Evolutionary conservation across 164 flowering plant species (phyloP), one percentile per base, ranked within the genome.

Genomic region (Litsea cubeba): DNA sequence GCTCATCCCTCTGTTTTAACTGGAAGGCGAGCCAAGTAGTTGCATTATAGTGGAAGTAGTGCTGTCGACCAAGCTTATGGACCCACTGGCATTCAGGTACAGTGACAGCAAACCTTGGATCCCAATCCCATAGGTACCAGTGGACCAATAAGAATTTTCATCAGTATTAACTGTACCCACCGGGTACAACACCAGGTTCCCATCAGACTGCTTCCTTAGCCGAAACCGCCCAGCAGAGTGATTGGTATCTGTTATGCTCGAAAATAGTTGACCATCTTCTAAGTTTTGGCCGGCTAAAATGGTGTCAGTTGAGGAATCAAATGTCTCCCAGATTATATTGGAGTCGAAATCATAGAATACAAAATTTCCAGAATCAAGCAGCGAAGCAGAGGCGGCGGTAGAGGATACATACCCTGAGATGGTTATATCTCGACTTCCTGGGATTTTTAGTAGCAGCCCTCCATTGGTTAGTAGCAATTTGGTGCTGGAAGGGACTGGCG

Each of bases 311-410:
- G 81, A 81, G 12, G 7, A 11, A 46, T 68, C 77, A 35, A 78
- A 79, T 25, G 76, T 83, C 14, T 78, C 60, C 85, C 83, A 81
- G 1, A 78, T 74, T 15, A 74, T 66, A 3, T 14, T 23, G 0
- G 62, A 50, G 2, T 57, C 2, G 0, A 70, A 65, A 69, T 68
- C 15, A 23, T 71, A 64, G 62, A 81, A 71, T 12, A 76, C 72
- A 22, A 81, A 78, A 26, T 79, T 79, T 11, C 79, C 81, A 1
- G 82, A 62, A 51, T 85, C 84, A 6, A 82, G 79, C 83, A 82
- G 74, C 1, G 86, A 80, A 22, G 82, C 82, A 28, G 65, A 74
- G 17, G 49, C 28, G 2, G 71, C 1, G 8, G n/a, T 79, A 7
- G 75, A 22, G 54, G 66, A 22, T 14, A n/a, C 14, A 26, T 25